Evolutionary conservation across 768 basidiomycete genomes (phyloP).

Genomic region (Boletus subcaerulescens): DNA sequence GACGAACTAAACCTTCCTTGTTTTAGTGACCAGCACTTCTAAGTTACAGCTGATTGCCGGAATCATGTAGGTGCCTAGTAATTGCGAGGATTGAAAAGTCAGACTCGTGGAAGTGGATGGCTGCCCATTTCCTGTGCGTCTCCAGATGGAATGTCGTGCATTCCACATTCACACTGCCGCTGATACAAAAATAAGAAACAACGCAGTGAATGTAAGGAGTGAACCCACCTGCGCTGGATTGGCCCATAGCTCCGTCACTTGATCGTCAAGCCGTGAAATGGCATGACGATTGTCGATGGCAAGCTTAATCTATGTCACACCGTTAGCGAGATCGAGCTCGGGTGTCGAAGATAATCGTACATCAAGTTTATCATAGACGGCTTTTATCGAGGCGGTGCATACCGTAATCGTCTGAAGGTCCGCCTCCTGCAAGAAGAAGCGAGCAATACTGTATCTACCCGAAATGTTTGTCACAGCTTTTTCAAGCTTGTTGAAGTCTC

Average conservation of each 20-base stretch:
- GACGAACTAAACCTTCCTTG: background rate
- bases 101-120: background rate
- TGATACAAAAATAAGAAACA: background rate
- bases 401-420: conserved; percentile 8
- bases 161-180: conserved; percentile 9
- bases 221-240: background rate
- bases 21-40: conserved; percentile 1
- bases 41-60: too few relatives aligned
- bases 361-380: conserved; percentile 4
- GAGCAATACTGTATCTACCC: background rate
- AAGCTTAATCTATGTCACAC: conserved; percentile 5
- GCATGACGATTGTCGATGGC: conserved; percentile 8
- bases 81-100: background rate
- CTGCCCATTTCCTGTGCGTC: background rate
- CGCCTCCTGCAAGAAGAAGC: conserved; percentile 7
- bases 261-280: conserved; percentile 10
- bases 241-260: background rate
- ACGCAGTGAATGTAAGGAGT: background rate
- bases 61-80: background rate
- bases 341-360: background rate
- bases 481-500: conserved; percentile 8
- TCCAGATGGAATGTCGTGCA: background rate
- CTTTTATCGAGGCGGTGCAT: conserved; percentile 11
- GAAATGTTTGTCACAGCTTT: conserved; percentile 6
- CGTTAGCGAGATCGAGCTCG: background rate